A percentile compares a stretch with the other conserved stretches of the same genome.
These are phyloP conservation scores for Cyclocybe cylindracea DNA, from an alignment of 768 basidiomycete genomes.

Conservation along the genomic window DNA sequence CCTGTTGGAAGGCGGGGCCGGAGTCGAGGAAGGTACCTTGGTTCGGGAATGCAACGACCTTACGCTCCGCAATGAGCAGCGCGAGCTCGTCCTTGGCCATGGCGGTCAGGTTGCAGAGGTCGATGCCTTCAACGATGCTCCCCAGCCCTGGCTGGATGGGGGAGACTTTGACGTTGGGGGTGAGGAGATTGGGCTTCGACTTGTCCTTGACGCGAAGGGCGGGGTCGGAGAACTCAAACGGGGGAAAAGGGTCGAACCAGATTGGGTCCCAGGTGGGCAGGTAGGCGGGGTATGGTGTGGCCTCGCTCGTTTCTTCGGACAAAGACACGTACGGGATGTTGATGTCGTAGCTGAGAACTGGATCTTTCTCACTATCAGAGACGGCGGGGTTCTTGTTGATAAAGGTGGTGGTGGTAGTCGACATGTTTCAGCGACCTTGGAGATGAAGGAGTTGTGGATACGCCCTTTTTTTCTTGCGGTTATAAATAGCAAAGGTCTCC, in stretches of 20 bases:
- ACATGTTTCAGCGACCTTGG: too few species aligned
- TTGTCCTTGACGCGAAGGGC: constrained; percentile 7
- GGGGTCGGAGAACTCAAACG: constrained; percentile 10
- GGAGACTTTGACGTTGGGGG: background rate
- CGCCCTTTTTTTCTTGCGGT: too few species aligned
- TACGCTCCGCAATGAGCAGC: constrained; percentile 11
- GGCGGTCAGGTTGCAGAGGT: constrained; percentile 1
- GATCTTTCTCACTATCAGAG: background rate
- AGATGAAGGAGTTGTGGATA: too few species aligned
- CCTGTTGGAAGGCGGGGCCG: constrained; percentile 6
- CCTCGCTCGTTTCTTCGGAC: background rate
- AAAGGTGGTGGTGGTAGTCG: background rate
- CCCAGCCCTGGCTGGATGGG: constrained; percentile 10
- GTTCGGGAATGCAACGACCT: constrained; percentile 12
- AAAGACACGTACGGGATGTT: constrained; percentile 7
- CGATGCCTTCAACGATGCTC: constrained; percentile 5
- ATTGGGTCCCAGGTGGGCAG: constrained; percentile 7
- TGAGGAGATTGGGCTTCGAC: constrained; percentile 8
- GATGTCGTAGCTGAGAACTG: constrained; percentile 7
- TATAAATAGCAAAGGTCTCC: too few species aligned
- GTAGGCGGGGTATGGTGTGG: constrained; percentile 8
- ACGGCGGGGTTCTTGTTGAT: background rate
- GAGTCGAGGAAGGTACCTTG: constrained; percentile 7
- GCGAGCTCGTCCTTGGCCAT: constrained; percentile 11
- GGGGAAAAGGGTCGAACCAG: constrained; percentile 10